A percentile compares a stretch with the other conserved stretches of the same genome.
Conservation (phyloP, 352 stramenopile species). For the Phytopythium cucurbitacearum region DNA sequence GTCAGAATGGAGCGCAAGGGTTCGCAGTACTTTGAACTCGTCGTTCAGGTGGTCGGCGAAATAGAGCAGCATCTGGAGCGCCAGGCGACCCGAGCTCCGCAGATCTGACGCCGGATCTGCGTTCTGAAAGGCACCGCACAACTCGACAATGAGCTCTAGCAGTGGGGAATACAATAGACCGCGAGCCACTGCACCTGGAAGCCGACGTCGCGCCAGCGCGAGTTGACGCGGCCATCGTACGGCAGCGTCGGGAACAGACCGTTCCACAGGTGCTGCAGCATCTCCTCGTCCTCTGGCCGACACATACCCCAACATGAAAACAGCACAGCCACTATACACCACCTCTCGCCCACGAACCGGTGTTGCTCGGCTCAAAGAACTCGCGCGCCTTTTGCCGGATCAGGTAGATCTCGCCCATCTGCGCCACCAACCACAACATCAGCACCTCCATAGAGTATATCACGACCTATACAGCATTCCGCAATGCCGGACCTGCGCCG, state of each 20-base stretch:
- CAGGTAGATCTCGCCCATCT: constrained; percentile 58
- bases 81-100: constrained; percentile 50
- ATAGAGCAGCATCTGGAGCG: constrained; percentile 61
- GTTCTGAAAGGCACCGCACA: constrained; percentile 24
- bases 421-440: not conserved
- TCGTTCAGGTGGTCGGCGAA: constrained; percentile 66
- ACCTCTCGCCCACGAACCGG: constrained; percentile 17
- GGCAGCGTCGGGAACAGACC: constrained; percentile 57
- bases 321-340: not conserved
- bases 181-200: constrained; percentile 38
- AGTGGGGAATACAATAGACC: constrained; percentile 1
- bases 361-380: constrained; percentile 40
- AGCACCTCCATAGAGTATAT: not conserved
- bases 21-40: constrained; percentile 49
- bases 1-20: not conserved
- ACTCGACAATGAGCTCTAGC: not conserved
- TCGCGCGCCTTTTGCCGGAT: constrained; percentile 54
- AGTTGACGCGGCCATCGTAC: constrained; percentile 60
- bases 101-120: constrained; percentile 59
- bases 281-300: constrained; percentile 48
- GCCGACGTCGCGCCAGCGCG: constrained; percentile 56
- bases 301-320: not conserved
- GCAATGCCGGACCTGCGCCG: constrained; percentile 42
- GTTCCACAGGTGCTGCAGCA: constrained; percentile 62
- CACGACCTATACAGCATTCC: too few relatives aligned